A percentile compares a stretch with the other conserved stretches of the same genome.
phyloP scores from a whole-genome alignment of 2,329 filamentous ascomycete species.

The Xylaria arbuscula region DNA sequence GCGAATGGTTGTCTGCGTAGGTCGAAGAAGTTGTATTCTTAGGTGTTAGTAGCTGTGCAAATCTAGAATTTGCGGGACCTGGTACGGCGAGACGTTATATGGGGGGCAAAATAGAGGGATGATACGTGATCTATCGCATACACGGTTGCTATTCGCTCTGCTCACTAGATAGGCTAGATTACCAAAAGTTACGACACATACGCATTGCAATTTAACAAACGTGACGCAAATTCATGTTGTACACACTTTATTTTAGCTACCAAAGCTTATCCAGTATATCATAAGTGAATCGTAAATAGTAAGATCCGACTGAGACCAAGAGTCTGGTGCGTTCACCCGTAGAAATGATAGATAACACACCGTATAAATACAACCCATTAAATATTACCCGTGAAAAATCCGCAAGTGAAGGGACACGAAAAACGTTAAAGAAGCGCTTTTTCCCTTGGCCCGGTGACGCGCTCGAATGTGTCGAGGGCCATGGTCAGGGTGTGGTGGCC shows the following conservation, averaged over 20 bases:
- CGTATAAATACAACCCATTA: not conserved
- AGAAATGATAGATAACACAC: not conserved
- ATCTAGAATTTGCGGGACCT: not conserved
- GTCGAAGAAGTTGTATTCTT: not conserved
- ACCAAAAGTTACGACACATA: not conserved
- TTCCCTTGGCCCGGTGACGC: constrained; percentile 65
- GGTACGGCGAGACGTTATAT: not conserved
- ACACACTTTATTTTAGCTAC: constrained; percentile 1
- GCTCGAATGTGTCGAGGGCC: constrained; percentile 68
- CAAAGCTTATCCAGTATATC: not conserved
- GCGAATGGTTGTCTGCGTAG: not conserved
- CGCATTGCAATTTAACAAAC: not conserved
- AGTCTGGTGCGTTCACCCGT: not conserved
- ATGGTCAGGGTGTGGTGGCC: constrained; percentile 75
- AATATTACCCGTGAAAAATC: no score
- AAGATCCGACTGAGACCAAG: not conserved
- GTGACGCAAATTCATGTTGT: not conserved
- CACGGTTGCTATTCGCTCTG: not conserved
- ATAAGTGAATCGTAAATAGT: not conserved
- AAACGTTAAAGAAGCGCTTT: constrained; percentile 51
- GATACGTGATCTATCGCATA: constrained; percentile 11
- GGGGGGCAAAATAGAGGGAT: not conserved
- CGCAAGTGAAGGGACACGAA: not conserved
- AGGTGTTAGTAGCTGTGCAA: not conserved
- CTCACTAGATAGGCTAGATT: not conserved